These are phyloP conservation scores for Rosa hybrid DNA, from an alignment of 331 rosid genomes.

Conservation along the genomic window DNA sequence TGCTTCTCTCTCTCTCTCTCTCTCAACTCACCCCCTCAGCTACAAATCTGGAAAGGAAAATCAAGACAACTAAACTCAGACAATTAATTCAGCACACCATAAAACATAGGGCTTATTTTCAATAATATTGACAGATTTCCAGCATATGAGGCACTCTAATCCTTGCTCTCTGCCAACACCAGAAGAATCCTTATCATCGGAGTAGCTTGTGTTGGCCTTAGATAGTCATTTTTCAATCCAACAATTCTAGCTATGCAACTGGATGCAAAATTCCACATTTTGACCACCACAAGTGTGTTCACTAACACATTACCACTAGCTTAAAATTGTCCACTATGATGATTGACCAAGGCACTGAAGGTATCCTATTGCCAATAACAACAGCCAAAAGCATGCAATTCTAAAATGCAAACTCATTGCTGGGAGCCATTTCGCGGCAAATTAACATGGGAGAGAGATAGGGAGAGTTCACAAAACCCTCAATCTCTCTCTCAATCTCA, in stretches of 20 bases:
- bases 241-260: conserved; percentile 71
- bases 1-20: too few relatives aligned
- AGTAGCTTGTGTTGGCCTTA: conserved; percentile 49
- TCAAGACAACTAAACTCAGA: too few relatives aligned
- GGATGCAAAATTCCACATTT: conserved; percentile 92
- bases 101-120: conserved; percentile 94
- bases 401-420: too few relatives aligned
- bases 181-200: conserved; percentile 86
- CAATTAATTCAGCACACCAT: conserved; percentile 57
- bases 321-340: conserved; percentile 24
- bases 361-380: conserved; percentile 28
- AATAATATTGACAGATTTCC: conserved; percentile 92
- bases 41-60: too few relatives aligned
- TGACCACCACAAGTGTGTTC: conserved; percentile 29
- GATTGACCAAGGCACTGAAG: conserved; percentile 18
- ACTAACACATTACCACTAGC: conserved; percentile 39
- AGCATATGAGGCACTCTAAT: conserved; percentile 91
- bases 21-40: too few relatives aligned
- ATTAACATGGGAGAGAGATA: not conserved
- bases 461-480: conserved; percentile 3
- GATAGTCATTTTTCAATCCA: conserved; percentile 50
- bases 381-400: conserved; percentile 12
- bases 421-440: conserved; percentile 4
- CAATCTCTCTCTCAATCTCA: not conserved
- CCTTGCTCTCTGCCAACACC: conserved; percentile 81